phyloP scores from a whole-genome alignment of 2,329 filamentous ascomycete genomes.

The Fusarium redolens region DNA sequence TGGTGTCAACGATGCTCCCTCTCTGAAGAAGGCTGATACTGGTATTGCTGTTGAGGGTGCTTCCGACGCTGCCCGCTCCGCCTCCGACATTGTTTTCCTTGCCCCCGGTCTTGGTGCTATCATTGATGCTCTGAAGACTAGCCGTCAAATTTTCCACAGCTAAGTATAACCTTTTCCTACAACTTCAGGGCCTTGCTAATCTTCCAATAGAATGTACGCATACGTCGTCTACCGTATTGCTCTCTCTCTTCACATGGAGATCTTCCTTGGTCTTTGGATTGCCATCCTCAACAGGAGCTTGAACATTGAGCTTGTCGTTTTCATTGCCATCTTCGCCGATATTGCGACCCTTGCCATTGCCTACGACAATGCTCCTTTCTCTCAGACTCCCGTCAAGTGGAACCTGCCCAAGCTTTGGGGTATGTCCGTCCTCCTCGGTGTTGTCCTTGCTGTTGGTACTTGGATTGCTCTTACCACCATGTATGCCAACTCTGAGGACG shows the following conservation, averaged over 20 bases:
- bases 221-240: constrained; percentile 97
- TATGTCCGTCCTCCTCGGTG: constrained; percentile 85
- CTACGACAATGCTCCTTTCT: constrained; percentile 92
- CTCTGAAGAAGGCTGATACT: constrained; percentile 94
- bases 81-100: constrained; percentile 94
- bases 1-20: constrained; percentile 93
- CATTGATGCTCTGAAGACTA: constrained; percentile 89
- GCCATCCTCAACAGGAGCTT: constrained; percentile 86
- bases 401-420: constrained; percentile 95
- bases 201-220: constrained; percentile 80
- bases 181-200: too few relatives aligned
- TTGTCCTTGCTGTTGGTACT: constrained; percentile 83
- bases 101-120: constrained; percentile 91
- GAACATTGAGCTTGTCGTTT: constrained; percentile 89
- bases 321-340: constrained; percentile 94
- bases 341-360: constrained; percentile 92
- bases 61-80: constrained; percentile 89
- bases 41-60: constrained; percentile 95
- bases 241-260: constrained; percentile 88
- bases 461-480: constrained; percentile 93
- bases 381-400: constrained; percentile 90
- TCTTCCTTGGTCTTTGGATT: constrained; percentile 93
- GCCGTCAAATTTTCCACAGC: too few relatives aligned
- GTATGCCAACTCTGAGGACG: constrained; percentile 73
- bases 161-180: too few relatives aligned